Base-by-base conservation (phyloP, 495 filamentous ascomycete genomes). In the Lasiosphaeria ovina region DNA sequence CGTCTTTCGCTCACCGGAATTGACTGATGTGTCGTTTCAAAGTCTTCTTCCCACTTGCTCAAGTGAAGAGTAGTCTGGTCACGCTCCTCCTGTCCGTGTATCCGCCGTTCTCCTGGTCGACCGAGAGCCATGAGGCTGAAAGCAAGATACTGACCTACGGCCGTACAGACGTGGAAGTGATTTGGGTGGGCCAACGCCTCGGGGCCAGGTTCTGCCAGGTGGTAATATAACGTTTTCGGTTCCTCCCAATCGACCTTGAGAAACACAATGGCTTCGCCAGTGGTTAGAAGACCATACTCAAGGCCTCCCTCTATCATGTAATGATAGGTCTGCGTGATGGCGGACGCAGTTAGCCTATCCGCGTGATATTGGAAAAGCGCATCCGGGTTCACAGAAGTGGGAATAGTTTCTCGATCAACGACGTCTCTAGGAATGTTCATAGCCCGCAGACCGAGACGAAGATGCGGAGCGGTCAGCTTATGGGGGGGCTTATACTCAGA, bases 31-130 rank as follows among this genome's bases (percentile, higher is more conserved):
- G 11, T 40, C 32, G 3, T 33, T 52, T 36, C 57, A 35, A 3
- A 54, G 16, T 54, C 51, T 24, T 14, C 51, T 14, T 32, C 35
- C 60, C 60, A 65, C 45, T 11, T 60, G 7, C 50, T 51, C 9
- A 62, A 42, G 17, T 10, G 36, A 40, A 7, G 11, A 47, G 60
- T 10, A 33, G 31, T 33, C 50, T 6, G 14, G 38, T 48, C 45
- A 16, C 58, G 57, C 24, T 67, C 67, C 6, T 65, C 51, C 24
- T 66, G 60, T 24, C 51, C 14, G 33, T 65, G 62, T 17, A 36
- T 47, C 45, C 40, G 51, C 42, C 51, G 17, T 35, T 59, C 31
- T 38, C 49, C 51, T 14, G 36, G 53, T 11, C 35, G 31, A 5
- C 54, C 56, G 24, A 62, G 49, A 17, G 60, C 55, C 60, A 58